Base-by-base conservation (phyloP, 2,329 filamentous ascomycete genomes). In the Phoma sp. region DNA sequence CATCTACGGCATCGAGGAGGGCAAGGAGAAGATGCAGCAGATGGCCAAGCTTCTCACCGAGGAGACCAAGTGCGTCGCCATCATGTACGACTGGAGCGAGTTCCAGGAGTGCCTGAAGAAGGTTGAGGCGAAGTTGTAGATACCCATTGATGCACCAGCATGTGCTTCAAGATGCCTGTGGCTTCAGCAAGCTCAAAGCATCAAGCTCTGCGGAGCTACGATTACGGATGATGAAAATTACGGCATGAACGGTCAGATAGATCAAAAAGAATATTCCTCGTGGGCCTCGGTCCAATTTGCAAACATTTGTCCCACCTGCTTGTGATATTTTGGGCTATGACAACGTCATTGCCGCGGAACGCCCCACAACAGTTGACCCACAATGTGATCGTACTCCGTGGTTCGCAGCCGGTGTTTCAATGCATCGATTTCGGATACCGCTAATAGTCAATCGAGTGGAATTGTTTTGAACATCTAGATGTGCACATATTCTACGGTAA, bases 11-110 rank as follows among this genome's bases (percentile, higher is more conserved):
- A 70, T 74, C 47, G 72, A 80, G 72, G 73, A 77, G 60, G 72
- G 71, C 64, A 67, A 72, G 65, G 68, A 74, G 64, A 74, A 74
- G 71, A 73, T 73, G 72, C 66, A 80, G 50, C 65, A 79, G 71
- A 82, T 81, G 78, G 78, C 76, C 64, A 78, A 80, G 75, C 70
- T 77, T 38, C 73, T 82, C 52, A 77, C 72, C 37, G 76, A 81
- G 65, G 71, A 80, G 69, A 78, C 76, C 68, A 80, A 80, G 65
- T 77, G 76, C 42, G 71, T 73, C 30, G 72, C 72, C 59, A 72
- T 82, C 74, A 81, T 82, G 80, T 77, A 80, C 71, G 73, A 82
- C 74, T 82, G 80, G 80, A 76, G 75, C 63, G 79, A 82, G 65
- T 82, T 81, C 71, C 75, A 70, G 51, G 76, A 80, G 57, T 75